Evolutionary conservation across 352 stramenopile species (phyloP).

Genomic region (Globisporangium okanoganense): DNA sequence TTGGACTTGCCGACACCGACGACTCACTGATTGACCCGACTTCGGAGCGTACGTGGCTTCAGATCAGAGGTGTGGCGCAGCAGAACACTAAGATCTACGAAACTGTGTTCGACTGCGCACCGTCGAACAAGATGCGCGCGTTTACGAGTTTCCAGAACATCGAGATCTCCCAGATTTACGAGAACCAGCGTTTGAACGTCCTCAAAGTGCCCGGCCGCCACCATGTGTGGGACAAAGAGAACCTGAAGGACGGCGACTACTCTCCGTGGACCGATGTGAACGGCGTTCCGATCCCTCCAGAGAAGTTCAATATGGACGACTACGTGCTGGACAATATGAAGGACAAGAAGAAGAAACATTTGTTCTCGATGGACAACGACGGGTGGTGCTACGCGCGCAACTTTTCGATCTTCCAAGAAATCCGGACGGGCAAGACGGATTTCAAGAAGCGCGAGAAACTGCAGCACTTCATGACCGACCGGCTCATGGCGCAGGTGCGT

Average conservation of each 20-base stretch:
- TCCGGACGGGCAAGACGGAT: constrained; percentile 73
- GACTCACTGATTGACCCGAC: constrained; percentile 49
- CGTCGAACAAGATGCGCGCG: constrained; percentile 73
- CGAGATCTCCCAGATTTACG: constrained; percentile 81
- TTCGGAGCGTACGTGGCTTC: constrained; percentile 58
- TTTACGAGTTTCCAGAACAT: constrained; percentile 78
- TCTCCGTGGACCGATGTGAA: constrained; percentile 85
- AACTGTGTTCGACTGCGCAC: constrained; percentile 77
- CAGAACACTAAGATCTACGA: constrained; percentile 83
- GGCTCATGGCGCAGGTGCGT: constrained; percentile 80
- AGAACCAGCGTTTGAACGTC: constrained; percentile 86
- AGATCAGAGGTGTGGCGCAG: constrained; percentile 46
- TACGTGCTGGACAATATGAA: constrained; percentile 78
- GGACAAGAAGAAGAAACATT: constrained; percentile 70
- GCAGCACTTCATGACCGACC: constrained; percentile 82
- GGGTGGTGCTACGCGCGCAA: constrained; percentile 86
- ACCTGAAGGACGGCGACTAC: constrained; percentile 83
- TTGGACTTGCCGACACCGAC: constrained; percentile 64
- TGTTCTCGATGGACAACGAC: constrained; percentile 86
- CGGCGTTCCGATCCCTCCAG: constrained; percentile 70
- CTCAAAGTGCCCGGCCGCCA: constrained; percentile 54
- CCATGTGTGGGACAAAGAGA: constrained; percentile 69
- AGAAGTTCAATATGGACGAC: constrained; percentile 71
- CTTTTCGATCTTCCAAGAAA: constrained; percentile 85
- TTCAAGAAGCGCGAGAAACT: constrained; percentile 80